Evolutionary conservation across 106 monocot species (phyloP).

Genomic region (Hemerocallis citrina): DNA sequence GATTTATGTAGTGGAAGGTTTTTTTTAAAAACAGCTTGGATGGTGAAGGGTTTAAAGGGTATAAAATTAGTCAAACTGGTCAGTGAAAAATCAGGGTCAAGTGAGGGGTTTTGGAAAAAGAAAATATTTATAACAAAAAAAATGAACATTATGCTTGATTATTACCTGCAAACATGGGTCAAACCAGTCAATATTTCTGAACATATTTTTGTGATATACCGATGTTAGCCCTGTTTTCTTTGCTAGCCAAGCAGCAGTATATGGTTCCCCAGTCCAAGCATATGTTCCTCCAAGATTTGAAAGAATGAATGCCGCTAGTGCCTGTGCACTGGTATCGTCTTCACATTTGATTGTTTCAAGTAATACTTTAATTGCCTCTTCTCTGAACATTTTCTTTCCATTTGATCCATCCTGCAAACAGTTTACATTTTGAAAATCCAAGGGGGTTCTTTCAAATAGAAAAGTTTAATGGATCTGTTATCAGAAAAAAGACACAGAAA

Average conservation of each 20-base stretch:
- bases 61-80: too few relatives aligned
- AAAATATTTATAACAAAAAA: too few relatives aligned
- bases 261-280: constrained; percentile 86
- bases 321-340: constrained; percentile 35
- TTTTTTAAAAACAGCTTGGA: background rate
- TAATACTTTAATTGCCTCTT: constrained; percentile 70
- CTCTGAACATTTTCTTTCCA: constrained; percentile 58
- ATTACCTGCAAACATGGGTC: constrained; percentile 91
- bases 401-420: constrained; percentile 49
- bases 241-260: constrained; percentile 75
- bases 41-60: too few relatives aligned
- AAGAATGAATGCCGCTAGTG: constrained; percentile 64
- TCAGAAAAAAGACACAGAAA: too few relatives aligned
- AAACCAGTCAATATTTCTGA: constrained; percentile 82
- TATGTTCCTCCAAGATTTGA: constrained; percentile 93
- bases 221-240: constrained; percentile 73
- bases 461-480: too few relatives aligned
- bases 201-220: constrained; percentile 49
- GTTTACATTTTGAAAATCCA: background rate
- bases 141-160: background rate
- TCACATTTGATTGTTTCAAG: constrained; percentile 55
- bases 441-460: too few relatives aligned
- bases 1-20: too few relatives aligned
- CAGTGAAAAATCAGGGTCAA: too few relatives aligned
- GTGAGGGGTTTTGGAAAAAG: background rate